A percentile compares a stretch with the other conserved stretches of the same genome.
These are phyloP conservation scores for Coix lacrymajobi DNA, from an alignment of 176 grass and related monocot species.

Conservation along the genomic window DNA sequence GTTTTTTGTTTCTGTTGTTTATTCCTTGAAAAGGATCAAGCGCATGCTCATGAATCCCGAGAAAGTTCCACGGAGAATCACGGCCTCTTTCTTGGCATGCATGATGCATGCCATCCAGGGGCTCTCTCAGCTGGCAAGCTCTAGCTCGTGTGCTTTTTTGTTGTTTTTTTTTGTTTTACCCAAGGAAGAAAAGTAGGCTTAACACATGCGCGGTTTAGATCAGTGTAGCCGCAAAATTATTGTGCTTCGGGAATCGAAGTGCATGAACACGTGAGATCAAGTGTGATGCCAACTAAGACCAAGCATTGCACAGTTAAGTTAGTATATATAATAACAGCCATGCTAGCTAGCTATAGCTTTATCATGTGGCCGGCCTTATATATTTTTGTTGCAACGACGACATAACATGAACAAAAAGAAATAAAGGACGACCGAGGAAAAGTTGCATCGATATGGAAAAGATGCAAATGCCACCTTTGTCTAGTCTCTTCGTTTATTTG, in stretches of 20 bases:
- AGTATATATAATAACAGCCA: background rate
- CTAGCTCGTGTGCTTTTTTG: conserved; percentile 26
- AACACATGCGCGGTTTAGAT: no score
- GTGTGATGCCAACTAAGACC: conserved; percentile 20
- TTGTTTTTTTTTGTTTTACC: no score
- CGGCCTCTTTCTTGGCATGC: conserved; percentile 65
- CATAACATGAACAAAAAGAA: conserved; percentile 31
- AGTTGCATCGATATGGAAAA: conserved; percentile 15
- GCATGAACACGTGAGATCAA: conserved; percentile 41
- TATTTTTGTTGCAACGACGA: background rate
- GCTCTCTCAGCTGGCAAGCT: background rate
- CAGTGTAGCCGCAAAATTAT: background rate
- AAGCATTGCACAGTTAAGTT: no score
- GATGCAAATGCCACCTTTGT: conserved; percentile 33
- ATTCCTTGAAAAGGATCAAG: conserved; percentile 6
- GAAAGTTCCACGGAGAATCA: conserved; percentile 48
- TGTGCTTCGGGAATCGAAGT: conserved; percentile 17
- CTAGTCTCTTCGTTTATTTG: conserved; percentile 35
- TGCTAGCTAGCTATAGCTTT: background rate
- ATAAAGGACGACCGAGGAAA: background rate
- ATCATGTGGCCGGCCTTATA: background rate
- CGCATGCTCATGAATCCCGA: conserved; percentile 65
- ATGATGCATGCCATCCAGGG: no score
- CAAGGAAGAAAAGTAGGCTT: conserved; percentile 20
- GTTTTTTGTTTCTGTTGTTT: background rate